Percentiles rank a stretch among this genome's conserved stretches.
Conservation (phyloP, 257 asterid genomes). For the Mitragyna speciosa region DNA sequence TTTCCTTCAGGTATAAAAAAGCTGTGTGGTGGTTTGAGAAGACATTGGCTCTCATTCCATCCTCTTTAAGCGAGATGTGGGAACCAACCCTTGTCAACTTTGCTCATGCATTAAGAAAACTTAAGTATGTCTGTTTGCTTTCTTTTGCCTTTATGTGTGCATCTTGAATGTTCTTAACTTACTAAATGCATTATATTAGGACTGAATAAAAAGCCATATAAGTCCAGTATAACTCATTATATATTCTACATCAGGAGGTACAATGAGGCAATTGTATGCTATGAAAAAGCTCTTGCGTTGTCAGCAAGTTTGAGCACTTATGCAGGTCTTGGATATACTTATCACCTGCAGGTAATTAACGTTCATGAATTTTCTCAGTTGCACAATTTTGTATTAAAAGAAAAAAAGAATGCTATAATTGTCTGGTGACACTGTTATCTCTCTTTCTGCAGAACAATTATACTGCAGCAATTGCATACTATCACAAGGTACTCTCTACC, state of each 20-base stretch:
- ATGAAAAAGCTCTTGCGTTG: conserved; percentile 93
- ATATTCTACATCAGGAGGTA: conserved; percentile 63
- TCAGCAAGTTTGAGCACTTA: conserved; percentile 89
- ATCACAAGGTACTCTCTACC: conserved; percentile 69
- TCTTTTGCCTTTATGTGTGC: neutral
- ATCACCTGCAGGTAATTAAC: conserved; percentile 72
- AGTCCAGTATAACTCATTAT: neutral
- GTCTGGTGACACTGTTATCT: neutral
- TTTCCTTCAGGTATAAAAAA: conserved; percentile 63
- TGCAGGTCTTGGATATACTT: conserved; percentile 96
- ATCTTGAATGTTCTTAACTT: neutral
- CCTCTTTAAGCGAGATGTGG: conserved; percentile 91
- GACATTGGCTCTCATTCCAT: conserved; percentile 77
- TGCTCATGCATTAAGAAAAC: conserved; percentile 92
- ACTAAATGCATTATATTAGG: neutral
- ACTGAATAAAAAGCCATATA: neutral
- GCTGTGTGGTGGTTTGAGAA: conserved; percentile 93
- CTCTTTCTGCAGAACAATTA: conserved; percentile 63
- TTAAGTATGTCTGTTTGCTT: conserved; percentile 48
- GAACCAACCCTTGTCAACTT: conserved; percentile 95
- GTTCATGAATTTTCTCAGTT: neutral
- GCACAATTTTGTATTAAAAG: neutral
- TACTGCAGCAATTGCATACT: conserved; percentile 70
- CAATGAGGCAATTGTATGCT: conserved; percentile 73
- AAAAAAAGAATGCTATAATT: neutral